Evolutionary conservation across 495 filamentous ascomycete species (phyloP).

Genomic region (Penicillium flavigenum): DNA sequence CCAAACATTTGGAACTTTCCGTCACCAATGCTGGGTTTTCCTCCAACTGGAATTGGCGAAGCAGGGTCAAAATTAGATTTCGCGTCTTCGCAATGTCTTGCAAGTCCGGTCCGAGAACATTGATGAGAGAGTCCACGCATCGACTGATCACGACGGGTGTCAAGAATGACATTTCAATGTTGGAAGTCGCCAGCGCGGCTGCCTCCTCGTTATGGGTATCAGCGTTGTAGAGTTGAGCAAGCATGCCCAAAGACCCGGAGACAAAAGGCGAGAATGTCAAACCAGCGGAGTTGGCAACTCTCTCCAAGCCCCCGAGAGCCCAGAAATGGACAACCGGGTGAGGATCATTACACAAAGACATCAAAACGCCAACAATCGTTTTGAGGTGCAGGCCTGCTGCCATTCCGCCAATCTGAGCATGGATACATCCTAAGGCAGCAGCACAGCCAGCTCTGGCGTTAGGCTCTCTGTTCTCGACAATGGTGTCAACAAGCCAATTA

Average conservation of each 20-base stretch:
- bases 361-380: conserved; percentile 89
- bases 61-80: conserved; percentile 84
- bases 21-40: conserved; percentile 67
- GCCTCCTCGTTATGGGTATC: conserved; percentile 90
- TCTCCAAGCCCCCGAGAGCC: conserved; percentile 84
- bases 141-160: conserved; percentile 79
- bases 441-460: conserved; percentile 92
- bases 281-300: conserved; percentile 89
- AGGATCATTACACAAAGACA: conserved; percentile 95
- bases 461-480: conserved; percentile 89
- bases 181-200: conserved; percentile 75
- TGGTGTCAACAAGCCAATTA: conserved; percentile 88
- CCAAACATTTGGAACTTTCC: conserved; percentile 78
- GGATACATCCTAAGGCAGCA: conserved; percentile 88
- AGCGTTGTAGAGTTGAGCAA: conserved; percentile 84
- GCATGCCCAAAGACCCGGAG: conserved; percentile 84
- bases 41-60: conserved; percentile 80
- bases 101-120: conserved; percentile 91
- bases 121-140: conserved; percentile 92
- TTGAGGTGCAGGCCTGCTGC: conserved; percentile 96
- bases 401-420: conserved; percentile 95
- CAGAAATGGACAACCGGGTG: conserved; percentile 95
- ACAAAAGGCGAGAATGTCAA: conserved; percentile 89
- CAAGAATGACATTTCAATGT: conserved; percentile 78
- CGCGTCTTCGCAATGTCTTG: conserved; percentile 91